These are phyloP conservation scores for Ehretia macrophylla DNA, from an alignment of 257 asterid species.

Conservation along the genomic window DNA sequence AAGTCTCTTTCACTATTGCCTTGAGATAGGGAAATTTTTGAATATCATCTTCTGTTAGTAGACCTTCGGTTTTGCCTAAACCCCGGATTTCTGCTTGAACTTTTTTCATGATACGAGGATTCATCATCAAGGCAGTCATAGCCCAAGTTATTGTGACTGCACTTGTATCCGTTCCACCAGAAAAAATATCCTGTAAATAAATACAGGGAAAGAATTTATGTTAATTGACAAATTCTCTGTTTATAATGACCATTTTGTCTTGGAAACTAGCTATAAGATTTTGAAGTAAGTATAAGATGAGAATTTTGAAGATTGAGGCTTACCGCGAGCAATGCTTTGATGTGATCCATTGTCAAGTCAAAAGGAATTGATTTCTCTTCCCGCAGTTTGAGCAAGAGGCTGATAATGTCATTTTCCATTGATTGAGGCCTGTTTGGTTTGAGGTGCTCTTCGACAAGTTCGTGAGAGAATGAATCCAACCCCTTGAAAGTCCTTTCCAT, in stretches of 20 bases:
- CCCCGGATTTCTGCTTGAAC: too few species aligned
- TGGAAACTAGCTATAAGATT: neutral
- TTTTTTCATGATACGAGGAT: too few species aligned
- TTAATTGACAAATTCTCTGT: neutral
- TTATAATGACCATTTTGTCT: neutral
- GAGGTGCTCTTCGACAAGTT: slow-evolving; percentile 37
- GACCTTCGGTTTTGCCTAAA: too few species aligned
- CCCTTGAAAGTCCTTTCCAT: slow-evolving; percentile 19
- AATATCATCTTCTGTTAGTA: too few species aligned
- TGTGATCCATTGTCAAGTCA: slow-evolving; percentile 26
- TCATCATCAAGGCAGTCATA: too few species aligned
- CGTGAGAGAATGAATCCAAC: slow-evolving; percentile 28
- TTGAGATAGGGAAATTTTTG: too few species aligned
- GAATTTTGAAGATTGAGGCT: too few species aligned
- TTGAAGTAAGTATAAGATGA: neutral
- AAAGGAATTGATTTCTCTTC: slow-evolving; percentile 4
- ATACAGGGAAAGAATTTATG: neutral
- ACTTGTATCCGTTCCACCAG: too few species aligned
- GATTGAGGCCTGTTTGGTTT: neutral
- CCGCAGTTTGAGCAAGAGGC: slow-evolving; percentile 32
- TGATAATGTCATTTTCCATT: slow-evolving; percentile 26
- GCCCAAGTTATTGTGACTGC: too few species aligned
- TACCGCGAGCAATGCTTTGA: slow-evolving; percentile 51
- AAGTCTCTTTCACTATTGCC: too few species aligned
- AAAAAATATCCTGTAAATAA: slow-evolving; percentile 20